Base-by-base conservation (phyloP, 2,329 filamentous ascomycete species). In the Phaeosphaeriaceae sp. region DNA sequence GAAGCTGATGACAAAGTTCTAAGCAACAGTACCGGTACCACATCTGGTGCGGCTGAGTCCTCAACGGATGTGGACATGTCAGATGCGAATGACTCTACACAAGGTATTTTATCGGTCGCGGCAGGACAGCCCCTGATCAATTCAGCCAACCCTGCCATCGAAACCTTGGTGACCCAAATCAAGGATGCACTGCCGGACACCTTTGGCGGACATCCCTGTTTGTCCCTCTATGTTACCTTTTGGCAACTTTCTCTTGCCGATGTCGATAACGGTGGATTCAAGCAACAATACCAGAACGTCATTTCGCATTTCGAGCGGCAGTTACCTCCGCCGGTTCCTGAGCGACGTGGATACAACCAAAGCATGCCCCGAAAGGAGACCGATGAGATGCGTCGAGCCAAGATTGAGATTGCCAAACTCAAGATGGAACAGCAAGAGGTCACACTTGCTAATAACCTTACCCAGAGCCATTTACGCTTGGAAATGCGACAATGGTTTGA, bases 171-270 rank as follows among this genome's bases (percentile, higher is more conserved):
- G 48, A 83, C 88, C 7, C 81, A 85, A 23, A 81, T 96, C 15
- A 82, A 83, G 50, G 76, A 78, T 5, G 77, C 83, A 0, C 70
- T 90, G 9, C 83, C 88, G 1, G 74, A 82, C 2, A 81, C 84
- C 6, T 82, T 86, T 4, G 91, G 87, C 80, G 78, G 83, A 9
- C 84, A 83, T 41, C 82, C 97, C 42, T 92, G 86, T 35, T 81
- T 91, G 0, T 86, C 89, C 23, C 93, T 97, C 70, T 97, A 91
- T 66, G 85, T 89, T 35, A 89, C 89, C 0, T 99, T 99, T 74
- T 99, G 94, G 94, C 87, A 92, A 42, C 80, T 97, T 11, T 87
- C 91, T 21, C 82, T 95, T 3, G 86, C 89, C 37, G 93, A 99
- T 34, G 58, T 72, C 7, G 92, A 56, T 89, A 90, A 1, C 23